Percentiles rank a stretch among this genome's conserved stretches.
Conservation (phyloP, 2,329 filamentous ascomycete genomes). For the Hymenotorrendiella dingleyae region DNA sequence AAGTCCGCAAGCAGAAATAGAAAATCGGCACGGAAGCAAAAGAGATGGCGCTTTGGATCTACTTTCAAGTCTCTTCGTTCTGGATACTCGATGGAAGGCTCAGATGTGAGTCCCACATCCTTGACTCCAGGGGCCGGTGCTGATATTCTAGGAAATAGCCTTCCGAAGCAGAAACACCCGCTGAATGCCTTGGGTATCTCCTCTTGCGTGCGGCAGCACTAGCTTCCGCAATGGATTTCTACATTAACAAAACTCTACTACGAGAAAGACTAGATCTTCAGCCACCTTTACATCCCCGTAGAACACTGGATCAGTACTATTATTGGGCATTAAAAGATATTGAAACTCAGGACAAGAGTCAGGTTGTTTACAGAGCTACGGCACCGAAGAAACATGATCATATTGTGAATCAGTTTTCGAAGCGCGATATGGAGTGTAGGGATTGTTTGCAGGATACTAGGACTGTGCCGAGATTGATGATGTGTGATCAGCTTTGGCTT, state of each 20-base stretch:
- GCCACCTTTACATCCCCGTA: conserved; percentile 35
- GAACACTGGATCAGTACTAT: conserved; percentile 40
- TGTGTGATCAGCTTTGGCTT: conserved; percentile 27
- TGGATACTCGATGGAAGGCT: neutral
- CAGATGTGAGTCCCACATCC: neutral
- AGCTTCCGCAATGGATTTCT: conserved; percentile 12
- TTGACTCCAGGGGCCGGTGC: no score
- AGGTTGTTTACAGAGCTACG: conserved; percentile 12
- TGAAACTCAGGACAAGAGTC: conserved; percentile 27
- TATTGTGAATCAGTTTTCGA: neutral
- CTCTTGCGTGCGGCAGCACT: conserved; percentile 6
- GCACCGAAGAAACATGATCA: neutral
- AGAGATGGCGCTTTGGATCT: neutral
- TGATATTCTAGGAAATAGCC: no score
- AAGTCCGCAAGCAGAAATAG: neutral
- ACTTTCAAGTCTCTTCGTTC: neutral
- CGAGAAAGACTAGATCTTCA: conserved; percentile 7
- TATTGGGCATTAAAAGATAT: conserved; percentile 34
- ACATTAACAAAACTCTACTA: conserved; percentile 12
- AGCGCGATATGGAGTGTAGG: neutral
- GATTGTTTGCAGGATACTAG: conserved; percentile 26
- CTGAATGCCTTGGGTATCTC: neutral
- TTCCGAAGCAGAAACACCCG: neutral
- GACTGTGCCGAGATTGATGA: neutral
- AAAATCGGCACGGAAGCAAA: neutral